Evolutionary conservation across 2,329 filamentous ascomycete genomes (phyloP).

Genomic region (Penicillium sp.): DNA sequence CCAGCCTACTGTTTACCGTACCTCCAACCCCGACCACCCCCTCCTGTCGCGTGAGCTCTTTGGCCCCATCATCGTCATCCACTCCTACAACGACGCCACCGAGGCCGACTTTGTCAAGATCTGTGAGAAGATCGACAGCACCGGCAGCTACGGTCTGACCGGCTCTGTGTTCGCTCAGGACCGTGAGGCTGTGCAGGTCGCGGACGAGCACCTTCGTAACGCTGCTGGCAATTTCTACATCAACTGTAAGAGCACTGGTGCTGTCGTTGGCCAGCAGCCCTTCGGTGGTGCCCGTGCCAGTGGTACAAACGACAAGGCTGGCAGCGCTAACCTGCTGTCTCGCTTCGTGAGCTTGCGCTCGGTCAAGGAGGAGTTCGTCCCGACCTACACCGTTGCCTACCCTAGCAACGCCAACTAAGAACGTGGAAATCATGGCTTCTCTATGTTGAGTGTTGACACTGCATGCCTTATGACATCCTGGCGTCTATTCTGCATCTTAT

Average conservation of each 20-base stretch:
- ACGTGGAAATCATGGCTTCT: not conserved
- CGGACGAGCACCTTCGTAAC: conserved; percentile 40
- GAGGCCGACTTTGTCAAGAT: conserved; percentile 61
- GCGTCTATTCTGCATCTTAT: conserved; percentile 26
- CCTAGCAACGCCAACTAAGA: conserved; percentile 67
- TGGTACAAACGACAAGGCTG: conserved; percentile 74
- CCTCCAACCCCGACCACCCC: conserved; percentile 71
- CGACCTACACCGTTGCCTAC: conserved; percentile 65
- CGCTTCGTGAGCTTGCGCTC: conserved; percentile 68
- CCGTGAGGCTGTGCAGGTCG: conserved; percentile 37
- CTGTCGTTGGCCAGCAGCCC: conserved; percentile 72
- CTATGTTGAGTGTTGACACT: conserved; percentile 6
- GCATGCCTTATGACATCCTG: conserved; percentile 23
- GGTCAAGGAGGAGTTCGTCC: conserved; percentile 74
- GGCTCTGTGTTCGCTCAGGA: conserved; percentile 48
- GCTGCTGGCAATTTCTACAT: conserved; percentile 48
- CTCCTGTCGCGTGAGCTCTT: conserved; percentile 80
- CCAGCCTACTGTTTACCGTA: conserved; percentile 78
- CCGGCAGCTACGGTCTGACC: conserved; percentile 46
- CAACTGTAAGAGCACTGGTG: conserved; percentile 61
- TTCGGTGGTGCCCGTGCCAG: conserved; percentile 70
- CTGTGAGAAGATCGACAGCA: conserved; percentile 53
- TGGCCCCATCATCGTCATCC: conserved; percentile 71
- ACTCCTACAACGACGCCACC: conserved; percentile 74
- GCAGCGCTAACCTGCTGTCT: conserved; percentile 63